Conservation (phyloP, 805 yeast genomes). For the Priceomyces melissophilus region DNA sequence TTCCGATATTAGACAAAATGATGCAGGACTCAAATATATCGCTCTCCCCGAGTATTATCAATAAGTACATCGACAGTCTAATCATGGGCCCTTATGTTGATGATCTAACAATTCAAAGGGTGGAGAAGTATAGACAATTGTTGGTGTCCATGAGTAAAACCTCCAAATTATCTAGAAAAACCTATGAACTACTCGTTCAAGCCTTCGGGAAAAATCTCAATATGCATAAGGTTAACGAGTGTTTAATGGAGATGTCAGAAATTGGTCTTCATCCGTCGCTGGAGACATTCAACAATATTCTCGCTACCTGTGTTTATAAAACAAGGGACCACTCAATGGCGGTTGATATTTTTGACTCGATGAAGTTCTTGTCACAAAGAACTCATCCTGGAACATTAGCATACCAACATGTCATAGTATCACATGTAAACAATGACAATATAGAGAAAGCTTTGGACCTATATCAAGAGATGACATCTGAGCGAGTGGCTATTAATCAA, state of each 20-base stretch:
- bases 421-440: conserved; percentile 59
- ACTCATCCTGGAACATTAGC: conserved; percentile 67
- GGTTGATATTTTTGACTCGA: conserved; percentile 68
- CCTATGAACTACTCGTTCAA: conserved; percentile 44
- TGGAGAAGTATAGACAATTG: conserved; percentile 32
- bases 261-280: conserved; percentile 40
- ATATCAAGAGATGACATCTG: conserved; percentile 59
- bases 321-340: conserved; percentile 56
- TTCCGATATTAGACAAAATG: conserved; percentile 36
- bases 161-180: conserved; percentile 29
- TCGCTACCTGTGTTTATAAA: conserved; percentile 58
- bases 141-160: conserved; percentile 18
- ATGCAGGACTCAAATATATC: conserved; percentile 29
- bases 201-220: conserved; percentile 42
- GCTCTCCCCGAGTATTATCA: conserved; percentile 29
- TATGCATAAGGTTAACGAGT: conserved; percentile 35
- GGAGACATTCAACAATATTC: conserved; percentile 50
- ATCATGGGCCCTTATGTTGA: conserved; percentile 20
- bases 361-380: conserved; percentile 70
- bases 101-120: conserved; percentile 16
- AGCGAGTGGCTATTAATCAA: conserved; percentile 27
- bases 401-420: conserved; percentile 68
- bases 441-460: conserved; percentile 75
- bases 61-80: conserved; percentile 35
- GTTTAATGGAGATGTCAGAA: conserved; percentile 35